phyloP scores from a whole-genome alignment of 2,329 filamentous ascomycete species.

The Pyrenochaeta sp. region DNA sequence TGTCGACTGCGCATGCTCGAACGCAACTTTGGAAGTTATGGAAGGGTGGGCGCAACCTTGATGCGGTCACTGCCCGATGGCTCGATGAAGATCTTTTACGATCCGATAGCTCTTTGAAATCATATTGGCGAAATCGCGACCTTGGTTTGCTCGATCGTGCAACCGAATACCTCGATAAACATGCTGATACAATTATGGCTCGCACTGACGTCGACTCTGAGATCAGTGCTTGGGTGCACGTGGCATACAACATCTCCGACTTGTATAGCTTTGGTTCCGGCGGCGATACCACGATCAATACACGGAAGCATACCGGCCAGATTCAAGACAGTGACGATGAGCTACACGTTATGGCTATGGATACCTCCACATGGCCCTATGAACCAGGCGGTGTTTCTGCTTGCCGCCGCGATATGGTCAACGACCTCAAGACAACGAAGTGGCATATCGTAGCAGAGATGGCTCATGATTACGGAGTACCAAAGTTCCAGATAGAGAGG shows the following conservation, averaged over 20 bases:
- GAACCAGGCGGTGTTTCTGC: constrained; percentile 51
- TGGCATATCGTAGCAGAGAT: constrained; percentile 52
- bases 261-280: constrained; percentile 61
- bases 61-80: constrained; percentile 47
- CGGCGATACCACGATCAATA: constrained; percentile 60
- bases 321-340: constrained; percentile 50
- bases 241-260: constrained; percentile 60
- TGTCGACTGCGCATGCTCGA: constrained; percentile 44
- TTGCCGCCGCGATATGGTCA: constrained; percentile 50
- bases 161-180: constrained; percentile 45
- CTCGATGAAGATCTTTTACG: constrained; percentile 47
- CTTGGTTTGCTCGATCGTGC: constrained; percentile 40
- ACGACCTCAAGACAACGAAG: constrained; percentile 48
- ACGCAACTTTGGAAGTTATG: constrained; percentile 49
- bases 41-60: constrained; percentile 45
- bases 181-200: constrained; percentile 59
- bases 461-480: constrained; percentile 51
- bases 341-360: constrained; percentile 49
- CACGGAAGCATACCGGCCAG: constrained; percentile 53
- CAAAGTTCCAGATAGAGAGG: constrained; percentile 50
- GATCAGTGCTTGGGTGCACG: constrained; percentile 59
- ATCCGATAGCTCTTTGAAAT: constrained; percentile 36
- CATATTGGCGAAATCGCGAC: constrained; percentile 46
- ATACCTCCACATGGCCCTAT: constrained; percentile 52
- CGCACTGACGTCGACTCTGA: constrained; percentile 59